phyloP scores from a whole-genome alignment of 2,329 filamentous ascomycete species.

The Cladophialophora psammophila region DNA sequence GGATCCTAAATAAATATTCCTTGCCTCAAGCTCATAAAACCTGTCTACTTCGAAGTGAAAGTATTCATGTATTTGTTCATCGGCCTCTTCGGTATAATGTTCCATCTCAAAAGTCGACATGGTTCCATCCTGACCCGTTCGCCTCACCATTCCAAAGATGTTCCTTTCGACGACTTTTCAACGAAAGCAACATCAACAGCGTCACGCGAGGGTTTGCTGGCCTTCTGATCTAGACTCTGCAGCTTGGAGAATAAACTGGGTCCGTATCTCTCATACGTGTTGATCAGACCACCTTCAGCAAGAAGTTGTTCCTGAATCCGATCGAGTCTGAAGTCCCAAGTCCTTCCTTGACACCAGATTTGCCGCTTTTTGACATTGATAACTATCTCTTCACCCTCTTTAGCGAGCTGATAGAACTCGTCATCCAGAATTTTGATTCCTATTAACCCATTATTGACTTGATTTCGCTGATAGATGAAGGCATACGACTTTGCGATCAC shows the following conservation, averaged over 20 bases:
- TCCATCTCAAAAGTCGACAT: neutral
- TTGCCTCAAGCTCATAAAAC: neutral
- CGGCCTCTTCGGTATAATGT: neutral
- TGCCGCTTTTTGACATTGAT: slow-evolving; percentile 23
- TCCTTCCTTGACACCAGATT: slow-evolving; percentile 14
- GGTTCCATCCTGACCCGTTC: neutral
- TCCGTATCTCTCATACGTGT: slow-evolving; percentile 26
- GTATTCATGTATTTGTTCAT: neutral
- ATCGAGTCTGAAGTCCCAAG: slow-evolving; percentile 20
- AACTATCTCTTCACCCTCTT: slow-evolving; percentile 16
- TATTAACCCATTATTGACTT: slow-evolving; percentile 21
- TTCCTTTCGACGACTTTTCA: neutral
- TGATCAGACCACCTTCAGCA: slow-evolving; percentile 21
- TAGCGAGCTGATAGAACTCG: slow-evolving; percentile 19
- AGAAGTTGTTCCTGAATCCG: slow-evolving; percentile 27
- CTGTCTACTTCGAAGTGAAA: neutral
- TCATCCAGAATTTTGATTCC: slow-evolving; percentile 21
- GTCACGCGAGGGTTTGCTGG: neutral
- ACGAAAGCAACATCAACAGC: neutral
- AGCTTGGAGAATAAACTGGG: slow-evolving; percentile 20
- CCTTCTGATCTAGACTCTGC: slow-evolving; percentile 18
- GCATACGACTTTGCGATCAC: slow-evolving; percentile 24
- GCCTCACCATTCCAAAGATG: slow-evolving; percentile 10
- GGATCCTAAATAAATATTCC: neutral
- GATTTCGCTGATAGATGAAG: slow-evolving; percentile 25